Base-by-base conservation (phyloP, 1,284 basidiomycete genomes). In the Cutaneotrichosporon daszewskae region DNA sequence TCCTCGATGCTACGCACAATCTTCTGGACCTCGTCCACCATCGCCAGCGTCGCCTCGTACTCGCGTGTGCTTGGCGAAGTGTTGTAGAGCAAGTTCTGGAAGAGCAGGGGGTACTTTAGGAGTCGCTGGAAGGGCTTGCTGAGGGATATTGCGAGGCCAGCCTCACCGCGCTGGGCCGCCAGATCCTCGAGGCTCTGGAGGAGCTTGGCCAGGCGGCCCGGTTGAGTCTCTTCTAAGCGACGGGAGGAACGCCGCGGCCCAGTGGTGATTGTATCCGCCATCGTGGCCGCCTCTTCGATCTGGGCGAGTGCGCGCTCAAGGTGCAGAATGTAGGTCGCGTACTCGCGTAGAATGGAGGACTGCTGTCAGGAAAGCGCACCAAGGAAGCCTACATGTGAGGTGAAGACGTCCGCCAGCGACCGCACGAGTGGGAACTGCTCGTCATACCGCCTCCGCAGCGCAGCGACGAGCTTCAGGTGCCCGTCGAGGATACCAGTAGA, bases 81-180 rank as follows among this genome's bases (percentile, higher is more conserved):
- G 69, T 94, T 68, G 72, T 84, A 94, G 37, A 94, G 79, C n/a
- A 96, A 77, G 69, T 96, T 96, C 72, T 97, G 92, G 74, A 97
- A 96, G 31, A 98, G 80, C 14, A 98, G 78, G 3, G 94, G 94
- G 66, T 97, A 95, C 70, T 98, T 97, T 65, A 96, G 81, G 32
- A 98, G 76, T 24, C 94, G 81, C 64, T 97, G 94, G 73, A 98
- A 95, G 1, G 94, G 94, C 71, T 96, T 97, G 19, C 89, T 92
- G 9, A 96, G 75, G 3, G 89, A 89, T 61, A 98, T 97, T 25
- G 87, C 83, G 32, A 98, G 76, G 1, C 90, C 89, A 2, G 87
- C 89, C 72, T 96, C 91, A 53, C 89, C 91, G 62, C 85, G 85
- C 50, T 87, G 84, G 17, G 77, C 76, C 0, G 94, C 87, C 22